Conservation (phyloP, 768 basidiomycete species). For the Trichaptum fuscoviolaceum region DNA sequence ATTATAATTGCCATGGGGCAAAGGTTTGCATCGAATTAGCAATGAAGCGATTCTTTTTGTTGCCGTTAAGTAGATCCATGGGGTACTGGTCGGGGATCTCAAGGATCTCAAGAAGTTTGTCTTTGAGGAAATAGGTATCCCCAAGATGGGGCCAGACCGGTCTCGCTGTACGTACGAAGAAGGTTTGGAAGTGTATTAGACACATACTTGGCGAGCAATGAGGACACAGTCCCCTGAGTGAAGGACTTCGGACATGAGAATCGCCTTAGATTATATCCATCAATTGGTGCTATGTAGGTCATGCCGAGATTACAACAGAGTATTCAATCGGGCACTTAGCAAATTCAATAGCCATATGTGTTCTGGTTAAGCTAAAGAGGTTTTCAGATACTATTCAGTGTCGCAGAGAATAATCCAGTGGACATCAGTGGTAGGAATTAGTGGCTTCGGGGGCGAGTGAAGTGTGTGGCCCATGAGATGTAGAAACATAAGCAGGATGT, state of each 20-base stretch:
- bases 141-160: not conserved
- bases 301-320: not conserved
- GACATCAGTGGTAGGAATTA: not conserved
- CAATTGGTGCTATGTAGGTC: not conserved
- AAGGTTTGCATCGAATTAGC: not conserved
- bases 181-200: not conserved
- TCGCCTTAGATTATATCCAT: not conserved
- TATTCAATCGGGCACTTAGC: not conserved
- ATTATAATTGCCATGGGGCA: not conserved
- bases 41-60: not conserved
- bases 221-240: not conserved
- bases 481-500: constrained; percentile 9
- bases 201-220: not conserved
- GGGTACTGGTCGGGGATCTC: not conserved
- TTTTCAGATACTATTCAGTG: not conserved
- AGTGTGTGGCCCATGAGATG: not conserved
- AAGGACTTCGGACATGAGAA: not conserved
- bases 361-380: not conserved
- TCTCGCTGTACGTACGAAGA: not conserved
- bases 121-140: not conserved
- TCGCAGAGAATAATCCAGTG: not conserved
- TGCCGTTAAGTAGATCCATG: not conserved
- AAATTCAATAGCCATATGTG: not conserved
- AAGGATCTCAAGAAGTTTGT: not conserved
- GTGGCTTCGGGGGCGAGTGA: not conserved